Percentiles rank a stretch among this genome's conserved stretches.
phyloP scores from a whole-genome alignment of 129 eudicot species.

The Lactuca saligna region DNA sequence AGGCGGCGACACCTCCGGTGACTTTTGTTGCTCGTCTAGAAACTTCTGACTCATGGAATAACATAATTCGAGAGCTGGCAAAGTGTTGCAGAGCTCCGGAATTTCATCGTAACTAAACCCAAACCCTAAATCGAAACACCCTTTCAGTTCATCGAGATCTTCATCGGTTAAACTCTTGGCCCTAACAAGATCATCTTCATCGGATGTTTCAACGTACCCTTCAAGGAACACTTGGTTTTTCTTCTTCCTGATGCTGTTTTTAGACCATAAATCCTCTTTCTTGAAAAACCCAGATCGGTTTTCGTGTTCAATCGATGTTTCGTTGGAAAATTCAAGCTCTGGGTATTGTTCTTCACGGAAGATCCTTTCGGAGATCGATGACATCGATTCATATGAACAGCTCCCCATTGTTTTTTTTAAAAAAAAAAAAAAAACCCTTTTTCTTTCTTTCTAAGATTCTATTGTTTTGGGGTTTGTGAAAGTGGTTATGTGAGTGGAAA shows the following conservation, averaged over 20 bases:
- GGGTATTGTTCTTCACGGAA: constrained; percentile 20
- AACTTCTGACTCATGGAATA: constrained; percentile 80
- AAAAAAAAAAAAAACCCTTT: too few species aligned
- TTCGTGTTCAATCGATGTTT: constrained; percentile 19
- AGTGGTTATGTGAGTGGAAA: constrained; percentile 32
- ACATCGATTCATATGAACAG: constrained; percentile 38
- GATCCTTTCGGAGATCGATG: constrained; percentile 29
- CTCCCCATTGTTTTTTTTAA: constrained; percentile 38
- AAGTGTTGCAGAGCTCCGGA: constrained; percentile 74
- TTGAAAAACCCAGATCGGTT: constrained; percentile 26
- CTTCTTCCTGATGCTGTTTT: constrained; percentile 30
- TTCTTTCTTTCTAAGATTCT: neutral
- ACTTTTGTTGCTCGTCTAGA: constrained; percentile 64
- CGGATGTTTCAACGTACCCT: constrained; percentile 52
- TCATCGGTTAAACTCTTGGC: constrained; percentile 71
- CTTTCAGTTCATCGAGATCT: constrained; percentile 73
- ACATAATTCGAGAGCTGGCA: constrained; percentile 84
- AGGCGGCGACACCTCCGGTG: constrained; percentile 31
- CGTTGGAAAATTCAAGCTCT: constrained; percentile 24
- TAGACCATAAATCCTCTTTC: constrained; percentile 27
- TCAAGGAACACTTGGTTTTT: constrained; percentile 59
- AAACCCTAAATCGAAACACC: constrained; percentile 83
- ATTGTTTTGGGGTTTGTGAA: constrained; percentile 13
- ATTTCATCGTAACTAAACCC: constrained; percentile 80
- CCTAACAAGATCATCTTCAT: constrained; percentile 62